phyloP scores from a whole-genome alignment of 1,284 basidiomycete genomes.

The Golubevia sp. region DNA sequence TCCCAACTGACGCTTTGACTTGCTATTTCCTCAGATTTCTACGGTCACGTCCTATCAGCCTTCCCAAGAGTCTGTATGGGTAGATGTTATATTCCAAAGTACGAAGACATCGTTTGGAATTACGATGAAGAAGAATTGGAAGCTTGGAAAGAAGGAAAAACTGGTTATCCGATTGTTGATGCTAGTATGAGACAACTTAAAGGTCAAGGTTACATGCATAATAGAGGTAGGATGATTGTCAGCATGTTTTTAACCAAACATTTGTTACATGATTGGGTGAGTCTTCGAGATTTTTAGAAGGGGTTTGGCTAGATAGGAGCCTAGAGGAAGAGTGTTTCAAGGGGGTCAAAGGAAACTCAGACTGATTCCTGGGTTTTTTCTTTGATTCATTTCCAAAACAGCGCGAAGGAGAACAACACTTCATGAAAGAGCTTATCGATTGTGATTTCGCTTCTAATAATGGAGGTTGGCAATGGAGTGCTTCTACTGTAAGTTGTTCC shows the following conservation, averaged over 20 bases:
- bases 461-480: slow-evolving; percentile 51
- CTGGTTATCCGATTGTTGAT: slow-evolving; percentile 52
- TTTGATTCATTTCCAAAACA: background rate
- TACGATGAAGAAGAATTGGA: slow-evolving; percentile 18
- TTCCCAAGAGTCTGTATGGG: slow-evolving; percentile 53
- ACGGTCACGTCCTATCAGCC: slow-evolving; percentile 46
- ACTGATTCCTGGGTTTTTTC: background rate
- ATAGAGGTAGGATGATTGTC: slow-evolving; percentile 41
- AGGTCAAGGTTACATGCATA: slow-evolving; percentile 51
- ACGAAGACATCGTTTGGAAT: slow-evolving; percentile 48
- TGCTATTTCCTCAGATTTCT: slow-evolving; percentile 54
- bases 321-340: too few relatives aligned
- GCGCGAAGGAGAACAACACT: slow-evolving; percentile 39
- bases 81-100: slow-evolving; percentile 39
- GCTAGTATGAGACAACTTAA: slow-evolving; percentile 44
- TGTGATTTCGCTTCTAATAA: slow-evolving; percentile 52
- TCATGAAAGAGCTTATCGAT: slow-evolving; percentile 50
- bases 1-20: too few relatives aligned
- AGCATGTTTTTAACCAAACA: slow-evolving; percentile 57
- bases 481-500: slow-evolving; percentile 14
- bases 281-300: background rate
- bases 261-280: slow-evolving; percentile 39
- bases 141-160: slow-evolving; percentile 42
- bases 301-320: too few relatives aligned
- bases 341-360: too few relatives aligned